Evolutionary conservation across 768 basidiomycete genomes (phyloP).

Genomic region (Lactarius hengduanensis): DNA sequence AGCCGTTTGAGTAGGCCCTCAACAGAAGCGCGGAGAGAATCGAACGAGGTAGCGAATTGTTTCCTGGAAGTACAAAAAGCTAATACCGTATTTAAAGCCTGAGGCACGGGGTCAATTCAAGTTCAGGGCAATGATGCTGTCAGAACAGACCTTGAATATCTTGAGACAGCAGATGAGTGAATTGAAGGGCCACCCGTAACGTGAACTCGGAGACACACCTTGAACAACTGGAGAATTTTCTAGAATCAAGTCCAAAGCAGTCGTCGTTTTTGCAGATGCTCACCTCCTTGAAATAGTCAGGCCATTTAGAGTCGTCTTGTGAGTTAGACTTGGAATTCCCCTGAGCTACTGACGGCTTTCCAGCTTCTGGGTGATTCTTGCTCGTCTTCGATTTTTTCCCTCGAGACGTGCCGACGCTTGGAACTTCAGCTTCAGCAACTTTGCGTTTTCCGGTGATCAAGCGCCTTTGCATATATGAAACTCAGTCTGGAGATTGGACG

Average conservation of each 20-base stretch:
- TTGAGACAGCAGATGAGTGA: not conserved
- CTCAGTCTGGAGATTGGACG: not conserved
- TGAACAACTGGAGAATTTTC: slow-evolving; percentile 20
- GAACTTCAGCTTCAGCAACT: not conserved
- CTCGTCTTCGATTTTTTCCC: slow-evolving; percentile 9
- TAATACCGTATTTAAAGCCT: slow-evolving; percentile 88
- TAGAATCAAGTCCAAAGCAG: slow-evolving; percentile 26
- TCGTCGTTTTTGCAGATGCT: slow-evolving; percentile 15
- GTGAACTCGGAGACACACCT: slow-evolving; percentile 1
- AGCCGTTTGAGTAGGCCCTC: slow-evolving; percentile 77
- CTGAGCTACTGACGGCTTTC: not conserved
- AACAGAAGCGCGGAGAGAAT: slow-evolving; percentile 71
- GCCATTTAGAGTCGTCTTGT: slow-evolving; percentile 45
- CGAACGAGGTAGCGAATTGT: slow-evolving; percentile 77
- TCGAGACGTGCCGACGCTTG: not conserved
- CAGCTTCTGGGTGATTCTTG: not conserved
- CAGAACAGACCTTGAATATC: slow-evolving; percentile 22
- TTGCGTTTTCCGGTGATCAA: slow-evolving; percentile 14
- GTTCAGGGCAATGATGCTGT: not conserved
- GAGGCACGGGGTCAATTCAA: not conserved
- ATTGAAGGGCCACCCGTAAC: not conserved
- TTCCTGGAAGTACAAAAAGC: slow-evolving; percentile 84
- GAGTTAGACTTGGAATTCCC: slow-evolving; percentile 28
- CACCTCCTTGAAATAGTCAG: slow-evolving; percentile 60
- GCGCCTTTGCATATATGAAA: slow-evolving; percentile 12